These are phyloP conservation scores for Hawksworthiomyces lignivorus DNA, from an alignment of 2,329 filamentous ascomycete genomes.

Conservation along the genomic window DNA sequence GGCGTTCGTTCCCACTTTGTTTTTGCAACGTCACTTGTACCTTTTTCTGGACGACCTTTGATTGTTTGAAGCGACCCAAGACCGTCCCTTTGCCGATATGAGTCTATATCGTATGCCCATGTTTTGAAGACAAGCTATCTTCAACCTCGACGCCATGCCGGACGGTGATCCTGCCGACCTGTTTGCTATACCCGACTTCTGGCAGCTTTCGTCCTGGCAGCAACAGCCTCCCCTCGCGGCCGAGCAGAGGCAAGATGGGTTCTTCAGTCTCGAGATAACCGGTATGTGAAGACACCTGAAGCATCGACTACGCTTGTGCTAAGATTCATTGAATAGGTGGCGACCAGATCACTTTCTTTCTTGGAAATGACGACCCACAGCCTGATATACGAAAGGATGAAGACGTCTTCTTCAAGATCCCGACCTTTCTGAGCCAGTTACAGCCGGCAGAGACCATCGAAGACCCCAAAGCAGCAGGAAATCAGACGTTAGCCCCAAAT, in stretches of 20 bases:
- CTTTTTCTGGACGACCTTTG: too few relatives aligned
- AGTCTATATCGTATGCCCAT: too few relatives aligned
- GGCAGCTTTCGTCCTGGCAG: conserved; percentile 45
- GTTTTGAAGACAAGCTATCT: not conserved
- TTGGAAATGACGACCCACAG: conserved; percentile 10
- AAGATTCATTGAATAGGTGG: conserved; percentile 3
- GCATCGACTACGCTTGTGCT: too few relatives aligned
- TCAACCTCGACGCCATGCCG: conserved; percentile 3
- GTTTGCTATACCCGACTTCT: conserved; percentile 57
- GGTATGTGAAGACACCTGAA: too few relatives aligned
- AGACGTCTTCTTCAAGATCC: conserved; percentile 36
- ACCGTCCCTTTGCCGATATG: too few relatives aligned
- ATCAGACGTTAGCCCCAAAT: not conserved
- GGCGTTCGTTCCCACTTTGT: conserved; percentile 2
- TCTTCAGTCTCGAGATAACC: conserved; percentile 36
- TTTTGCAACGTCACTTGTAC: conserved; percentile 6
- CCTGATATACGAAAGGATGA: not conserved
- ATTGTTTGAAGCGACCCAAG: too few relatives aligned
- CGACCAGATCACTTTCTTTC: conserved; percentile 7
- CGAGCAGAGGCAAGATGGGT: conserved; percentile 16
- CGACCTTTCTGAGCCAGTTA: conserved; percentile 19
- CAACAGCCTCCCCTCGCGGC: conserved; percentile 15
- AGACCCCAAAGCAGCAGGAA: not conserved
- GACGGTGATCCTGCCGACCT: conserved; percentile 37
- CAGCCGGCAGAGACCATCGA: not conserved